phyloP scores from a whole-genome alignment of 768 basidiomycete species.

The Pseudohyphozyma bogoriensis region DNA sequence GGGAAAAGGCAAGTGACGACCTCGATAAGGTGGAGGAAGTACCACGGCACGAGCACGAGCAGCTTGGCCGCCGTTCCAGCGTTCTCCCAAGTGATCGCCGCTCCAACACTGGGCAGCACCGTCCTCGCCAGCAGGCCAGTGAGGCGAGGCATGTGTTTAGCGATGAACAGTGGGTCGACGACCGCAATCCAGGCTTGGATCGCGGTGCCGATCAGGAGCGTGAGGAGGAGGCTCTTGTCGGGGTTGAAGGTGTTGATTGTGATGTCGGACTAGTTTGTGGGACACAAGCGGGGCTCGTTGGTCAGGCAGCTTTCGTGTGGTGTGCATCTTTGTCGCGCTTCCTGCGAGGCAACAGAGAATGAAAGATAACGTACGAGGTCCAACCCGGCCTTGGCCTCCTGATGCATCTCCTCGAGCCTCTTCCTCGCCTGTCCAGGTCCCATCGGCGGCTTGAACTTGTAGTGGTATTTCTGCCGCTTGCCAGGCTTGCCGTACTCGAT shows the following conservation, averaged over 20 bases:
- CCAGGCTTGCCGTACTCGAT: not conserved
- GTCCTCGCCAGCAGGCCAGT: not conserved
- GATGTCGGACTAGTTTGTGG: not conserved
- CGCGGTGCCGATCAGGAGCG: not conserved
- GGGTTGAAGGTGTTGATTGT: not conserved
- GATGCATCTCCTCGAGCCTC: conserved; percentile 14
- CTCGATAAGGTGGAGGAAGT: not conserved
- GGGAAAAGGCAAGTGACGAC: not conserved
- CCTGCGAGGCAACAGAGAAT: too few relatives aligned
- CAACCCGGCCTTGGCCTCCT: conserved; percentile 1
- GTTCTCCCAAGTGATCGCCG: not conserved
- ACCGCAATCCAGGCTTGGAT: not conserved
- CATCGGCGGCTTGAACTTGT: conserved; percentile 13
- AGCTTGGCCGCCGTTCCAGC: not conserved
- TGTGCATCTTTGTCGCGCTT: not conserved
- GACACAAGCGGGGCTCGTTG: not conserved
- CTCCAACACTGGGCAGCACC: not conserved
- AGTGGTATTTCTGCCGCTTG: not conserved
- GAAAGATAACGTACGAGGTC: conserved; percentile 8
- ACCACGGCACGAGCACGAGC: not conserved
- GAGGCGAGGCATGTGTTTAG: not conserved
- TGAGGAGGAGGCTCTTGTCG: not conserved
- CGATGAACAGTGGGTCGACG: not conserved
- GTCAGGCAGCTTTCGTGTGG: too few relatives aligned
- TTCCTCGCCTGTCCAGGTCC: conserved; percentile 7